These are phyloP conservation scores for Purpureocillium takamizusanense DNA, from an alignment of 2,329 filamentous ascomycete species.

Conservation along the genomic window DNA sequence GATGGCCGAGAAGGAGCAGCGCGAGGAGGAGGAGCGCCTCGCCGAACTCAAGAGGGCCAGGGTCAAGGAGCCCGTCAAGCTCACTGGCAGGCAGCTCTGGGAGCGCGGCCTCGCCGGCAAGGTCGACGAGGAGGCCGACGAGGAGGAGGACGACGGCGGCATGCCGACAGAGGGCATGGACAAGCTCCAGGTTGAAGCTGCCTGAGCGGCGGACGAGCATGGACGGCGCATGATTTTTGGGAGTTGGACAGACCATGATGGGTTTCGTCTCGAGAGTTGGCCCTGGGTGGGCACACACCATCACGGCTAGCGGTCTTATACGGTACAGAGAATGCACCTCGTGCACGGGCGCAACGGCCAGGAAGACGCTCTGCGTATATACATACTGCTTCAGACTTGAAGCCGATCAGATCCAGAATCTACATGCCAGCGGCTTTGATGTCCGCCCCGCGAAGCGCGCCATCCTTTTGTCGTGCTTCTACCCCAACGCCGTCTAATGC, in stretches of 20 bases:
- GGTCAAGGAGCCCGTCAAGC: slow-evolving; percentile 62
- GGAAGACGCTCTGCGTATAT: too few species aligned
- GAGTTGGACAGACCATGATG: not conserved
- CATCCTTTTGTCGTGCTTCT: slow-evolving; percentile 3
- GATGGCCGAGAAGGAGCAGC: slow-evolving; percentile 63
- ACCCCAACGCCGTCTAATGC: slow-evolving; percentile 15
- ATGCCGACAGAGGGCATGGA: slow-evolving; percentile 53
- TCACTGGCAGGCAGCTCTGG: slow-evolving; percentile 72
- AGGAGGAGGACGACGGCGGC: slow-evolving; percentile 56
- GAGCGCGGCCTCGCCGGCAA: slow-evolving; percentile 63
- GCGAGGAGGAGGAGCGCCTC: slow-evolving; percentile 65
- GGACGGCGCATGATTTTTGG: not conserved
- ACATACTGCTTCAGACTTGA: slow-evolving; percentile 10
- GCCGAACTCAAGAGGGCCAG: slow-evolving; percentile 76
- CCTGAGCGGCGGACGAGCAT: slow-evolving; percentile 5
- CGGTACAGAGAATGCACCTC: too few species aligned
- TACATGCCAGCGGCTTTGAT: not conserved
- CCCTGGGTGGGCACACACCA: too few species aligned
- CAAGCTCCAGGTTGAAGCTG: slow-evolving; percentile 61
- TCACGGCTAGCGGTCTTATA: too few species aligned
- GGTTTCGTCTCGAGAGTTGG: too few species aligned
- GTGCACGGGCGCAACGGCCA: too few species aligned
- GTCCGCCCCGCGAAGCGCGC: slow-evolving; percentile 1
- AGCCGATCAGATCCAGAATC: slow-evolving; percentile 1
- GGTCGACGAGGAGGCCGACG: slow-evolving; percentile 57